These are phyloP conservation scores for Malus orientalis DNA, from an alignment of 306 rosid species.

Conservation along the genomic window DNA sequence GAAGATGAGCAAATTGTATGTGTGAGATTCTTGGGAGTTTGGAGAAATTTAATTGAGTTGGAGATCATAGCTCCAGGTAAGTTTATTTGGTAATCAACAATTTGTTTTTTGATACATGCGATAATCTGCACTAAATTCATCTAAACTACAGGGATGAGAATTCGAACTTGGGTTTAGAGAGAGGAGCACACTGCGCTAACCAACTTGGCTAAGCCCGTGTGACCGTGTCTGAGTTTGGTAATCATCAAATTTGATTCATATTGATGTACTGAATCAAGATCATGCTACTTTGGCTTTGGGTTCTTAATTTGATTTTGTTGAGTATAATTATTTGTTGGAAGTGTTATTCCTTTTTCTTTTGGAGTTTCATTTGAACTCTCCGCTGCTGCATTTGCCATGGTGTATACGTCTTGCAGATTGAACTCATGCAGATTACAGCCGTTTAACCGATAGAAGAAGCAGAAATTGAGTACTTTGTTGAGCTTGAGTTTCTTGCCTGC, in stretches of 20 bases:
- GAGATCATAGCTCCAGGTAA: constrained; percentile 17
- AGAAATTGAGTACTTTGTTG: not conserved
- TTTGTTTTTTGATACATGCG: not conserved
- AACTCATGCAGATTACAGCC: not conserved
- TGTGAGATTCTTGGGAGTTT: constrained; percentile 11
- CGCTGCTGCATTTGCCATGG: not conserved
- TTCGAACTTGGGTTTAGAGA: not conserved
- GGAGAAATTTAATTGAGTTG: constrained; percentile 9
- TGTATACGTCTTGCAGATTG: not conserved
- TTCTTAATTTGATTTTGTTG: not conserved
- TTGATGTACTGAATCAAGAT: not conserved
- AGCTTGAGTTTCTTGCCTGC: not conserved
- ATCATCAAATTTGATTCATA: not conserved
- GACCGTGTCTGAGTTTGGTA: too few species aligned
- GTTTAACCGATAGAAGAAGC: not conserved
- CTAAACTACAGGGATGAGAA: not conserved
- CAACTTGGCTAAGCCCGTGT: too few species aligned
- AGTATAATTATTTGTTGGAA: not conserved
- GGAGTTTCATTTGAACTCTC: not conserved
- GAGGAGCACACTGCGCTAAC: not conserved
- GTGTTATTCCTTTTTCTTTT: not conserved
- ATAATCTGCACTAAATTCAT: not conserved
- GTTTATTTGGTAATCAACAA: not conserved
- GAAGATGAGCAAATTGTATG: not conserved
- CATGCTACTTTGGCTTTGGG: not conserved